Evolutionary conservation across 2,329 filamentous ascomycete genomes (phyloP), one percentile per base, ranked within the genome.

Genomic region (Colletotrichum liriopes): DNA sequence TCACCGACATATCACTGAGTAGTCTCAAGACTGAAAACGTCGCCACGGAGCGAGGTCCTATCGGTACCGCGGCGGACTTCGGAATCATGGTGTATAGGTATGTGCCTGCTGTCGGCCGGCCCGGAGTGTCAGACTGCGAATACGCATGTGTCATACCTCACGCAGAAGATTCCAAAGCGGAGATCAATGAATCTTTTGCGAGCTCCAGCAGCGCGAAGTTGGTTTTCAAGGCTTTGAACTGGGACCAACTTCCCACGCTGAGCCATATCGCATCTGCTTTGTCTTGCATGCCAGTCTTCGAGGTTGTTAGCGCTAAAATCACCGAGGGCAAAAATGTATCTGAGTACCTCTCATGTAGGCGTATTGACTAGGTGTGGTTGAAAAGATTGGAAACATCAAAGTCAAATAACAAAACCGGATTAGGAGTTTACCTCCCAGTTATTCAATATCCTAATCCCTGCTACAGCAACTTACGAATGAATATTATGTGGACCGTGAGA

Each of bases 21-120:
- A 76, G 47, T 51, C 47, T 51, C 47, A 26, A 26, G 47, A 20
- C n/a, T n/a, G 47, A n/a, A n/a, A 26, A 51, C 9, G 78, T 86
- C 81, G 54, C 65, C 32, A 72, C 70, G 12, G 69, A 70, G 7
- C 65, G 70, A 1, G 67, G 59, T 4, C 20, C 37, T 60, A 23
- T 71, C 72, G 16, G 49, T 3, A 51, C 47, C 47, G 47, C 18
- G 47, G 47, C 26, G 14, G 85, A 88, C 66, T 82, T 85, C 11
- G 86, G 86, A 2, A 84, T 88, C 6, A 79, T 91, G n/a, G 81
- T 85, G 18, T 86, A 90, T 77, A 84, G 86, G 45, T 91, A 90
- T 74, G 83, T 92, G 0, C 90, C 90, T 0, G 80, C 83, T 4
- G 87, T 89, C 0, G 87, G 87, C 1, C 80, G 80, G 26, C 82